Percentiles rank a stretch among this genome's conserved stretches.
Conservation (phyloP, 176 grass and related monocot genomes). For the Luzula sylvatica region DNA sequence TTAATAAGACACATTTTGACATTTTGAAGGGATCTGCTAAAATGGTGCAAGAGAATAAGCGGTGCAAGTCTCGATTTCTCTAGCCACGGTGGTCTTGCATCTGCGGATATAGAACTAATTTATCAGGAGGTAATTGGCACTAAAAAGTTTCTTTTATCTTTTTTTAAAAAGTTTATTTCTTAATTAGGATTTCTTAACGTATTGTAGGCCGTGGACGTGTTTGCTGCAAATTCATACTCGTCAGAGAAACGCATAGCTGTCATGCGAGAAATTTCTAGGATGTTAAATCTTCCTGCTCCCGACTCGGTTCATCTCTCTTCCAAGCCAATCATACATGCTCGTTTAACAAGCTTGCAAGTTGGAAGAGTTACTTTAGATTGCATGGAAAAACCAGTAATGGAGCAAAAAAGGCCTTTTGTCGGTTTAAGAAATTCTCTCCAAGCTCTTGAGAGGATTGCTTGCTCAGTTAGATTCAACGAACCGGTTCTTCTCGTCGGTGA, state of each 20-base stretch:
- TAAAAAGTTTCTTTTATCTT: background rate
- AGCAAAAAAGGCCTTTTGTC: slow-evolving; percentile 67
- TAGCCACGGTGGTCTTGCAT: slow-evolving; percentile 29
- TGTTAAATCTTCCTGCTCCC: slow-evolving; percentile 34
- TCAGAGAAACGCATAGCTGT: slow-evolving; percentile 41
- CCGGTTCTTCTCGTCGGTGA: slow-evolving; percentile 95
- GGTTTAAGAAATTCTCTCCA: slow-evolving; percentile 50
- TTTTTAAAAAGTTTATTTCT: background rate
- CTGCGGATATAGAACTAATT: slow-evolving; percentile 43
- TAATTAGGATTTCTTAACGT: slow-evolving; percentile 14
- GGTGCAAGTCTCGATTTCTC: slow-evolving; percentile 36
- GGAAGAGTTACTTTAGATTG: slow-evolving; percentile 65
- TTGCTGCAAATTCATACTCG: slow-evolving; percentile 53
- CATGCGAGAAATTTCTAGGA: slow-evolving; percentile 59
- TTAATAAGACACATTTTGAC: slow-evolving; percentile 18
- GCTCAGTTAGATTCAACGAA: slow-evolving; percentile 79
- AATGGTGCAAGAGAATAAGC: slow-evolving; percentile 90
- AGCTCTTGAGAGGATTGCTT: slow-evolving; percentile 75
- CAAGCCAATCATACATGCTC: slow-evolving; percentile 58
- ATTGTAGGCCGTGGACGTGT: slow-evolving; percentile 70
- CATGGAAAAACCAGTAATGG: slow-evolving; percentile 37
- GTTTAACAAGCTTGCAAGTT: slow-evolving; percentile 46
- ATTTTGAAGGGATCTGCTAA: slow-evolving; percentile 65
- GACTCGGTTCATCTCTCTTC: slow-evolving; percentile 29
- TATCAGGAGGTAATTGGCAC: slow-evolving; percentile 53